Base-by-base conservation (phyloP, 2,329 filamentous ascomycete genomes). In the Pseudopithomyces maydicus region DNA sequence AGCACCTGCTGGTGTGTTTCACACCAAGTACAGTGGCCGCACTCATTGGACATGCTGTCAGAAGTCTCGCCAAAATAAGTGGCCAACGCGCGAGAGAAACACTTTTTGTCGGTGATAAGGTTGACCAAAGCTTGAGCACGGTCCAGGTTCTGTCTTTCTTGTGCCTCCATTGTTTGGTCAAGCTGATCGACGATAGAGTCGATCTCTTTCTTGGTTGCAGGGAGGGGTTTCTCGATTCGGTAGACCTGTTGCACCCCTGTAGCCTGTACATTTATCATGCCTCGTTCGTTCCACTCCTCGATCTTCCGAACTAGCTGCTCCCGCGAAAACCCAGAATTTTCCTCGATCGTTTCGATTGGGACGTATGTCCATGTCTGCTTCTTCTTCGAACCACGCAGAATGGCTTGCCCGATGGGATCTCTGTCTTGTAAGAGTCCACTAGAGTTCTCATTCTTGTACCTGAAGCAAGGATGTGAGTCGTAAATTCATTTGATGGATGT, bases 31-130 rank as follows among this genome's bases (percentile, higher is more conserved):
- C 85, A 87, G 57, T 85, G 82, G 0, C 83, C 84, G 55, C 86
- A 88, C 17, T 78, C 74, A 0, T 68, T 60, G 47, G 77, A 78
- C 0, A 72, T 72, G 4, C 75, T 72, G 0, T 80, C 79, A 2
- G 85, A 69, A 3, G 69, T 69, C 70, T 86, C 85, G 20, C 84
- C 85, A 58, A 88, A 88, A 61, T 88, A 82, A 23, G 78, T 64
- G 0, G 85, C 83, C 0, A 89, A 74, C 0, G 78, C 73, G 1
- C 73, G 71, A 0, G 85, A 81, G 55, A 86, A 83, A 63, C 86
- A 88, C 19, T 73, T 67, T 2, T 68, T 62, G 0, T 76, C 78
- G 0, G 85, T 87, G 54, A 88, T 75, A 2, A 88, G 76, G n/a
- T 79, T 67, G 22, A 82, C 75, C 3, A 88, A 77, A 17, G 82